These are phyloP conservation scores for Chamaenerion angustifolium DNA, from an alignment of 345 rosid genomes.

Conservation along the genomic window DNA sequence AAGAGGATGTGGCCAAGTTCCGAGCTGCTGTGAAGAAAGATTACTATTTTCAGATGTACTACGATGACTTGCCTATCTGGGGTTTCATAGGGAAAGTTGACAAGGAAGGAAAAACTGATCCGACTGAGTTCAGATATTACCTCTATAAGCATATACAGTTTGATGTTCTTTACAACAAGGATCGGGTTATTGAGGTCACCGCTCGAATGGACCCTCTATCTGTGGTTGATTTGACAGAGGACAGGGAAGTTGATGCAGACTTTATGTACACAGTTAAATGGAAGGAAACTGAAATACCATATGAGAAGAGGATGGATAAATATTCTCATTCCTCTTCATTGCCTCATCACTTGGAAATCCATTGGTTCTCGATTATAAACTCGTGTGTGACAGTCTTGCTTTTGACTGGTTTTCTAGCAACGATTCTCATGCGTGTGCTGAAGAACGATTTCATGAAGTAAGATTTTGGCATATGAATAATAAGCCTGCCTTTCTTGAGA, in stretches of 20 bases:
- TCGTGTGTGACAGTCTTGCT: slow-evolving; percentile 32
- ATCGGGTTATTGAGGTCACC: slow-evolving; percentile 23
- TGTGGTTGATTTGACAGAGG: slow-evolving; percentile 22
- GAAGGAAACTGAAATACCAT: slow-evolving; percentile 27
- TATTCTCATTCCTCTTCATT: slow-evolving; percentile 21
- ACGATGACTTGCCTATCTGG: slow-evolving; percentile 32
- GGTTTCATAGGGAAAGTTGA: slow-evolving; percentile 28
- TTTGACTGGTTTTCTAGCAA: slow-evolving; percentile 31
- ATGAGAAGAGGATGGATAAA: slow-evolving; percentile 31
- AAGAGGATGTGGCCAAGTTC: slow-evolving; percentile 22
- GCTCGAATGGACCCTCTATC: slow-evolving; percentile 16
- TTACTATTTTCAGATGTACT: slow-evolving; percentile 32
- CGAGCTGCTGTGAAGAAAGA: slow-evolving; percentile 18
- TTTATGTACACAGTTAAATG: slow-evolving; percentile 25
- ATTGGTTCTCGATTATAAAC: slow-evolving; percentile 33
- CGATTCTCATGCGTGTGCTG: slow-evolving; percentile 37
- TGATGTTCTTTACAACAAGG: slow-evolving; percentile 22
- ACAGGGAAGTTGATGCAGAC: slow-evolving; percentile 22
- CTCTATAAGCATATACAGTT: slow-evolving; percentile 25
- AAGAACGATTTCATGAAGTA: slow-evolving; percentile 33
- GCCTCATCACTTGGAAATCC: slow-evolving; percentile 32
- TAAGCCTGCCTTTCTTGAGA: neutral
- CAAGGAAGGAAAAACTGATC: slow-evolving; percentile 17
- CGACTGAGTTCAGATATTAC: slow-evolving; percentile 18
- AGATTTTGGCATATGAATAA: neutral